phyloP scores from a whole-genome alignment of 2,329 filamentous ascomycete species.

The Paraphaeosphaeria minitans region DNA sequence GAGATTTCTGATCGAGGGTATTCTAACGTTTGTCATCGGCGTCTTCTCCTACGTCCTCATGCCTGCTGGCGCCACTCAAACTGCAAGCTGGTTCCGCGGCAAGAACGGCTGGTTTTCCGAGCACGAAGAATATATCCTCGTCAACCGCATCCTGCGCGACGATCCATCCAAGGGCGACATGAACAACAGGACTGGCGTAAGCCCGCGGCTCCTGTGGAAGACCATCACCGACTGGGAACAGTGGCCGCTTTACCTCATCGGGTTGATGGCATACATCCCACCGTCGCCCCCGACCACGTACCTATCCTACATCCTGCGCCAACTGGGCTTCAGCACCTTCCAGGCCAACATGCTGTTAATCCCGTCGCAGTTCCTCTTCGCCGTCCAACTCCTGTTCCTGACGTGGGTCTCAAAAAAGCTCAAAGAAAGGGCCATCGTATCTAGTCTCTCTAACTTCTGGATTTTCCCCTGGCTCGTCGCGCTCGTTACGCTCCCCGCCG shows the following conservation, averaged over 20 bases:
- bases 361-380: conserved; percentile 46
- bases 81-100: conserved; percentile 60
- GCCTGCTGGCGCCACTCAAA: conserved; percentile 56
- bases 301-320: conserved; percentile 63
- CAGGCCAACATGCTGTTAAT: conserved; percentile 68
- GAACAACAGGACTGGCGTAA: conserved; percentile 47
- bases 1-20: conserved; percentile 59
- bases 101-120: conserved; percentile 68
- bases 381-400: conserved; percentile 51
- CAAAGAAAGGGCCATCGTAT: conserved; percentile 54
- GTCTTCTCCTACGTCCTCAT: conserved; percentile 61
- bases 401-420: conserved; percentile 55
- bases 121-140: conserved; percentile 64
- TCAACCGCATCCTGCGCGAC: conserved; percentile 65
- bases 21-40: conserved; percentile 60
- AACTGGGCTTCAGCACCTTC: conserved; percentile 66
- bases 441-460: conserved; percentile 62
- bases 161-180: conserved; percentile 61
- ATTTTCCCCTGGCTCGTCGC: conserved; percentile 63
- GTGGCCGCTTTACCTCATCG: conserved; percentile 42
- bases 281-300: conserved; percentile 28
- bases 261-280: conserved; percentile 51
- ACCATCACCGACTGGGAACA: conserved; percentile 36
- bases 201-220: conserved; percentile 25
- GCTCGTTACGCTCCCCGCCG: conserved; percentile 53